phyloP scores from a whole-genome alignment of 106 monocot species.

The Dendrobium officinale region DNA sequence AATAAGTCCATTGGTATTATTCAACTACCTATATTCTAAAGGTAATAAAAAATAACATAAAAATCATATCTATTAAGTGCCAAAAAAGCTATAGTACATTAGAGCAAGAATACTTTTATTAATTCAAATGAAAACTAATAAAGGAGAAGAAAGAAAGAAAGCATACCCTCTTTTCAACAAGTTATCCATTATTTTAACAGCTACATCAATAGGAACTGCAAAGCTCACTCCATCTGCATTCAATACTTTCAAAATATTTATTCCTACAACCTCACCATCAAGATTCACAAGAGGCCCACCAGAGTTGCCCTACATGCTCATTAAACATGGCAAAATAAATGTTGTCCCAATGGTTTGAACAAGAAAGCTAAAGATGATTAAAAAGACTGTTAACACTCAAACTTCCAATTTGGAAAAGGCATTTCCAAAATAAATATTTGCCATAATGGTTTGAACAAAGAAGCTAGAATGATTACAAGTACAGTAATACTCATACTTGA shows the following conservation, averaged over 20 bases:
- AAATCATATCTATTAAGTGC: neutral
- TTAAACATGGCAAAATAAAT: neutral
- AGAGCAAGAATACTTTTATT: neutral
- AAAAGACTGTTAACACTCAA: neutral
- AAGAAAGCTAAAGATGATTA: neutral
- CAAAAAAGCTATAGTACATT: neutral
- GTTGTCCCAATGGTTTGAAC: neutral
- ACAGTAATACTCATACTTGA: neutral
- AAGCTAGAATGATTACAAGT: neutral
- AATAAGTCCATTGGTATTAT: too few relatives aligned
- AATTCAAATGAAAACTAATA: neutral
- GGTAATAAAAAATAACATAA: neutral
- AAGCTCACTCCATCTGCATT: constrained; percentile 90
- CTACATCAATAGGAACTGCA: constrained; percentile 85
- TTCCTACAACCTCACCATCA: constrained; percentile 92
- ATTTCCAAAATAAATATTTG: neutral
- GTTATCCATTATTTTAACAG: constrained; percentile 67
- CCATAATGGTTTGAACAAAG: neutral
- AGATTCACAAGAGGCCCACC: constrained; percentile 95
- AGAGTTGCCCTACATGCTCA: constrained; percentile 69
- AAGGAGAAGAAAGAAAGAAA: neutral
- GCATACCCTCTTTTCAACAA: constrained; percentile 77
- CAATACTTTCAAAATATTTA: constrained; percentile 80
- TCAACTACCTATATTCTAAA: neutral
- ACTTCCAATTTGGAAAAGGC: neutral